Percentiles rank a stretch among this genome's conserved stretches.
phyloP scores from a whole-genome alignment of 2,329 filamentous ascomycete species.

The Bertia moriformis region DNA sequence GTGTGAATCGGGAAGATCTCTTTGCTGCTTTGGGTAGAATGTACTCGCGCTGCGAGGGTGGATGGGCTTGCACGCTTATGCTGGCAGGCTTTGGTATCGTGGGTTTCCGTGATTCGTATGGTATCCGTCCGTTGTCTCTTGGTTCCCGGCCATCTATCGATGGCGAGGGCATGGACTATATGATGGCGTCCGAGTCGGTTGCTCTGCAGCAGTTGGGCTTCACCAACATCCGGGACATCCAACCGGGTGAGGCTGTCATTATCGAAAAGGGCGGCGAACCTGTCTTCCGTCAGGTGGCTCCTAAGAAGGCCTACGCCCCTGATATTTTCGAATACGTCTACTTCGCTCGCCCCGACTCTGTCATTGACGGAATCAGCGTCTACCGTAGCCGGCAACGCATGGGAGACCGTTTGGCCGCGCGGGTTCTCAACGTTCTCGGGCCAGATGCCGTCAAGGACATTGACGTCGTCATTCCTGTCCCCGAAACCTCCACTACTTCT shows the following conservation, averaged over 20 bases:
- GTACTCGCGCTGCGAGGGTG: conserved; percentile 60
- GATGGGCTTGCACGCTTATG: conserved; percentile 71
- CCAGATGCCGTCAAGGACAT: conserved; percentile 60
- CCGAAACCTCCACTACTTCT: conserved; percentile 69
- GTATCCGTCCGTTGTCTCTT: conserved; percentile 69
- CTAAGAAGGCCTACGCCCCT: conserved; percentile 57
- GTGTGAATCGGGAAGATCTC: conserved; percentile 65
- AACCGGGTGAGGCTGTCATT: conserved; percentile 74
- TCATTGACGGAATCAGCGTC: conserved; percentile 79
- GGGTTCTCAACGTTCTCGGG: conserved; percentile 52
- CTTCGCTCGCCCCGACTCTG: conserved; percentile 67
- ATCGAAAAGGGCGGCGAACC: conserved; percentile 64
- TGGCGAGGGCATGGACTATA: conserved; percentile 58
- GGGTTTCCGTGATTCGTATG: conserved; percentile 52
- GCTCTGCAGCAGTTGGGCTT: conserved; percentile 73
- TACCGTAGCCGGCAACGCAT: conserved; percentile 74
- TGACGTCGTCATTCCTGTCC: conserved; percentile 35
- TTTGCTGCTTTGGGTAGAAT: conserved; percentile 59
- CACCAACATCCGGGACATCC: conserved; percentile 58
- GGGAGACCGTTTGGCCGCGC: conserved; percentile 67
- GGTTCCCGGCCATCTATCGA: conserved; percentile 52
- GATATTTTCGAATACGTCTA: conserved; percentile 86
- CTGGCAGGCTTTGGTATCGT: conserved; percentile 62
- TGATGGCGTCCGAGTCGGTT: conserved; percentile 81
- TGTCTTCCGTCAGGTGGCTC: conserved; percentile 61